These are phyloP conservation scores for Spergularia marina DNA, from an alignment of 148 eudicot genomes.

Conservation along the genomic window DNA sequence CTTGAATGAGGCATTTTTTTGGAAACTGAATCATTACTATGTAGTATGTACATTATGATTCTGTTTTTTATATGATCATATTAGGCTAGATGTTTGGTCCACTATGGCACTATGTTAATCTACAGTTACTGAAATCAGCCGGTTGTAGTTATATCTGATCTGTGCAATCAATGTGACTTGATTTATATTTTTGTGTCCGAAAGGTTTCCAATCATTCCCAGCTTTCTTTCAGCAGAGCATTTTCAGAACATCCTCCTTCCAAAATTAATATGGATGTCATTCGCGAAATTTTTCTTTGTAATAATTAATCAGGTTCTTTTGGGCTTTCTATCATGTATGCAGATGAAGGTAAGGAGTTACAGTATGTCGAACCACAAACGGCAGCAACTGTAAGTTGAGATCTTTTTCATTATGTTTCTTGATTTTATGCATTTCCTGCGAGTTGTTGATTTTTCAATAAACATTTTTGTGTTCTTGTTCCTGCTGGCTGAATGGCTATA, in stretches of 20 bases:
- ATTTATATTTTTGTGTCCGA: no score
- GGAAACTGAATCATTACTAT: no score
- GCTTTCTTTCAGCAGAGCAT: not conserved
- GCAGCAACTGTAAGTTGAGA: conserved; percentile 40
- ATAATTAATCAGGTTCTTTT: not conserved
- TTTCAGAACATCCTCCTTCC: no score
- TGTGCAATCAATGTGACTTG: no score
- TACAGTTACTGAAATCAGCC: no score
- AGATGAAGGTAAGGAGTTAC: conserved; percentile 40
- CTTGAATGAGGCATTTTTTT: no score
- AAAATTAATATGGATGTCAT: not conserved
- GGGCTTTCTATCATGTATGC: conserved; percentile 18
- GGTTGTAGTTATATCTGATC: no score
- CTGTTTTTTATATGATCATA: no score
- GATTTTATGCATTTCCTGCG: not conserved
- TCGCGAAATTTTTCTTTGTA: not conserved
- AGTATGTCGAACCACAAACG: conserved; percentile 33
- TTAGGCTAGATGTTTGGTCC: no score
- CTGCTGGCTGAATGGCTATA: not conserved
- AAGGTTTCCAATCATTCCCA: no score
- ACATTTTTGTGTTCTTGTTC: not conserved
- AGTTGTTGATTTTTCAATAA: not conserved
- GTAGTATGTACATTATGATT: no score
- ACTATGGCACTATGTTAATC: no score
- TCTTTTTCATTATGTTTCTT: not conserved